phyloP scores from a whole-genome alignment of 148 eudicot genomes.

The Camellia sinensis region DNA sequence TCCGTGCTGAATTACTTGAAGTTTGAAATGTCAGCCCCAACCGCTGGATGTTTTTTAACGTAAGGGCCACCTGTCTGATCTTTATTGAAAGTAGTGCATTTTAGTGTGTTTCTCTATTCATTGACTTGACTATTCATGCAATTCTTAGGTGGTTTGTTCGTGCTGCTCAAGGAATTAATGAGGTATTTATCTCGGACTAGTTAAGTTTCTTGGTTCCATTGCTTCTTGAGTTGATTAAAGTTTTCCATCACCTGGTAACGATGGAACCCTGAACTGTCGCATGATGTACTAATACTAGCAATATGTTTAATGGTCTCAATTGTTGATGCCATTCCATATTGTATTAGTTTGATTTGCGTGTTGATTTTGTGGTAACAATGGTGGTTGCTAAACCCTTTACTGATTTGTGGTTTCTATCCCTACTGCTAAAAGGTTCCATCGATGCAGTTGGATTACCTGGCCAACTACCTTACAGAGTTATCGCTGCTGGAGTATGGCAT shows the following conservation, averaged over 20 bases:
- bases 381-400: too few species aligned
- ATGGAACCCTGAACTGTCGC: not conserved
- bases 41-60: slow-evolving; percentile 73
- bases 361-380: not conserved
- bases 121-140: not conserved
- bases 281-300: too few species aligned
- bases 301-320: too few species aligned
- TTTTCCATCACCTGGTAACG: not conserved
- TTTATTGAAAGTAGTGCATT: too few species aligned
- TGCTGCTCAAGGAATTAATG: slow-evolving; percentile 64
- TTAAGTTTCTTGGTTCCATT: not conserved
- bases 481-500: slow-evolving; percentile 79
- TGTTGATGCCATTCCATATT: too few species aligned
- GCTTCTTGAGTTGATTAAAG: not conserved
- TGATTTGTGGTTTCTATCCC: too few species aligned
- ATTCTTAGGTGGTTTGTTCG: slow-evolving; percentile 67
- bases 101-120: too few species aligned
- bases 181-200: slow-evolving; percentile 36
- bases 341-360: too few species aligned
- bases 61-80: slow-evolving; percentile 4
- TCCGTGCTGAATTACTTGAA: slow-evolving; percentile 69
- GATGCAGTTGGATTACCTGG: slow-evolving; percentile 70
- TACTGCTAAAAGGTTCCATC: slow-evolving; percentile 41
- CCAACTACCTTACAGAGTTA: slow-evolving; percentile 76
- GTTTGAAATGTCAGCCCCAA: slow-evolving; percentile 90